Percentiles rank a stretch among this genome's conserved stretches.
Evolutionary conservation across 1,284 basidiomycete species (phyloP).

Genomic region (Microstroma glucosiphilum): DNA sequence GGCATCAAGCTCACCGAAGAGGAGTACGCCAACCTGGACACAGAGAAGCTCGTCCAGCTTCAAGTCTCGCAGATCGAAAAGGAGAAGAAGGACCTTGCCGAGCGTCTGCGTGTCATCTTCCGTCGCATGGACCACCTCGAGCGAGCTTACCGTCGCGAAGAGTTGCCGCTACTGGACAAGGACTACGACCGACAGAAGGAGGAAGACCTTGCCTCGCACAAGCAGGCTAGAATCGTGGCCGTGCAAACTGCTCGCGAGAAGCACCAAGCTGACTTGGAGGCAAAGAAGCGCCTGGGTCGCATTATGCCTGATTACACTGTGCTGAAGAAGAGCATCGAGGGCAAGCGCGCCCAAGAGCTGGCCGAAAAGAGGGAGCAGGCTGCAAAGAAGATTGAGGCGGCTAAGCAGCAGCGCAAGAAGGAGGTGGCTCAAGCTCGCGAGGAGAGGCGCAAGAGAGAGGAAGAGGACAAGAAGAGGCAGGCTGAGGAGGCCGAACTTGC

Average conservation of each 20-base stretch:
- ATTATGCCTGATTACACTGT: conserved; percentile 70
- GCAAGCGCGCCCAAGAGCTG: conserved; percentile 67
- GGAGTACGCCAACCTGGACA: conserved; percentile 73
- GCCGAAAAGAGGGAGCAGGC: conserved; percentile 62
- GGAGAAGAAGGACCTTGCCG: conserved; percentile 83
- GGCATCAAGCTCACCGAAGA: conserved; percentile 78
- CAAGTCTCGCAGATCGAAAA: conserved; percentile 75
- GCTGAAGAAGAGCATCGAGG: conserved; percentile 61
- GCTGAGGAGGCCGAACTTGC: conserved; percentile 35
- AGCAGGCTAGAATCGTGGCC: conserved; percentile 53
- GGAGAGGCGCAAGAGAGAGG: conserved; percentile 29
- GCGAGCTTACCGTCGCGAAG: conserved; percentile 90
- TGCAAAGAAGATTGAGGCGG: conserved; percentile 69
- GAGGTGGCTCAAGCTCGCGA: conserved; percentile 28
- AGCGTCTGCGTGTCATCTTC: conserved; percentile 72
- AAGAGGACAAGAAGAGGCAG: conserved; percentile 31
- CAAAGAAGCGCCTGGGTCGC: conserved; percentile 69
- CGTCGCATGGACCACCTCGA: conserved; percentile 95
- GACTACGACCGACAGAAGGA: conserved; percentile 81
- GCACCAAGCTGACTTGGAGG: conserved; percentile 67
- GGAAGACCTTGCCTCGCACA: conserved; percentile 63
- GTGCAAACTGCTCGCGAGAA: conserved; percentile 61
- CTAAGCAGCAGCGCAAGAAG: conserved; percentile 66
- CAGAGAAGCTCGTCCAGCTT: conserved; percentile 78
- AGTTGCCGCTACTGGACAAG: conserved; percentile 73